Conservation (phyloP, 768 basidiomycete species). For the Leccinellum luteum region DNA sequence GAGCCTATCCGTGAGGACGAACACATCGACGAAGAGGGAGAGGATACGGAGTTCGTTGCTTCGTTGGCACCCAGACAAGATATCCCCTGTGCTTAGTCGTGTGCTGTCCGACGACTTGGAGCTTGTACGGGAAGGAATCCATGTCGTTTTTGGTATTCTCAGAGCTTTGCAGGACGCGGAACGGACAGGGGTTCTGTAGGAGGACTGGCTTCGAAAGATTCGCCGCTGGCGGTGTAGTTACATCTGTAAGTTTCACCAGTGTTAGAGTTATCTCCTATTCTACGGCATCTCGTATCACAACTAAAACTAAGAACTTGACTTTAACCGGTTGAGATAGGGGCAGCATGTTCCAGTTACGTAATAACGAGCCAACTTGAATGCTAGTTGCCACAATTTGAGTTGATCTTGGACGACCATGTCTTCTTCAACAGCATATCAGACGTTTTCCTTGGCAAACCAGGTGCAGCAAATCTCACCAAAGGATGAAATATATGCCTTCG, state of each 20-base stretch:
- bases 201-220: not conserved
- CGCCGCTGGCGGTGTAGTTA: slow-evolving; percentile 8
- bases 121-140: slow-evolving; percentile 45
- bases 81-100: slow-evolving; percentile 41
- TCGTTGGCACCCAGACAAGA: slow-evolving; percentile 70
- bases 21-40: slow-evolving; percentile 45
- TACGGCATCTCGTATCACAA: too few species aligned
- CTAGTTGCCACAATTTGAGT: not conserved
- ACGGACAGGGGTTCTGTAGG: slow-evolving; percentile 16
- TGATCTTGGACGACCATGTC: slow-evolving; percentile 23
- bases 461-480: slow-evolving; percentile 67
- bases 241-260: not conserved
- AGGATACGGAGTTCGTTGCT: slow-evolving; percentile 58
- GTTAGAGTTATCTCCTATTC: not conserved
- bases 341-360: too few species aligned
- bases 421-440: slow-evolving; percentile 63
- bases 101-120: slow-evolving; percentile 45
- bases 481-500: slow-evolving; percentile 78
- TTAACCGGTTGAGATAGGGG: too few species aligned
- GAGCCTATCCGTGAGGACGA: slow-evolving; percentile 40
- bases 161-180: slow-evolving; percentile 34
- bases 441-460: slow-evolving; percentile 72
- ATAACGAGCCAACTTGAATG: not conserved
- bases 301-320: too few species aligned
- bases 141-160: slow-evolving; percentile 39